Base-by-base conservation (phyloP, 108 stramenopile species). In the Cyclostephanos invisitatus region DNA sequence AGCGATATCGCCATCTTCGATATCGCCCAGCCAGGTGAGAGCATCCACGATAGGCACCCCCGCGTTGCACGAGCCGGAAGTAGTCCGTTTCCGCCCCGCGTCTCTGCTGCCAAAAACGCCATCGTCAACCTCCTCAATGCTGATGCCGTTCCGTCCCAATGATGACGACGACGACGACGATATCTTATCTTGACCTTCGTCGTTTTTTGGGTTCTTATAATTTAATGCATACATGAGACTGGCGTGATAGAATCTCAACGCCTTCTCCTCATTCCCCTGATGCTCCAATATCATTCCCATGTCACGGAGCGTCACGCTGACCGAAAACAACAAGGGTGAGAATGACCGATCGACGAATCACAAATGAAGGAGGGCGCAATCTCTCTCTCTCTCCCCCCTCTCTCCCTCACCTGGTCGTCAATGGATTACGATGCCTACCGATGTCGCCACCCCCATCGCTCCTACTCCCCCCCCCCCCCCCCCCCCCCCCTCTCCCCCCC, bases 251-350 rank as follows among this genome's bases (percentile, higher is more conserved):
- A 90, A 82, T 18, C 73, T 70, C 67, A 92, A 68, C 5, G 94
- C 90, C 67, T 86, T 85, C 5, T 88, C 87, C 14, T 85, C 72
- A 0, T 83, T 67, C 17, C 87, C 88, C 82, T 64, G 77, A 49
- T 76, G 84, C 66, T 95, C 94, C 46, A 86, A 83, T 24, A 95
- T 88, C 56, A 81, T 82, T 7, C 94, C 94, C 90, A 92, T 95
- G 64, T 95, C 91, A 18, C 93, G 80, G 55, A 84, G 83, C 1
- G 93, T 91, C 25, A 91, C 93, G 68, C 86, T 79, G 28, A 76
- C 63, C 7, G 83, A 77, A 54, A 54, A 54, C 7, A 27, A 2
- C 2, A 7, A 51, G 6, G 50, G 6, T 24, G 17, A 51, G 17
- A 7, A 51, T 51, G 50, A n/a, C 22, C 4, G n/a, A 2, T 18